Percentiles rank a stretch among this genome's conserved stretches.
Evolutionary conservation across 345 rosid species (phyloP).

Genomic region (Psidium guajava): DNA sequence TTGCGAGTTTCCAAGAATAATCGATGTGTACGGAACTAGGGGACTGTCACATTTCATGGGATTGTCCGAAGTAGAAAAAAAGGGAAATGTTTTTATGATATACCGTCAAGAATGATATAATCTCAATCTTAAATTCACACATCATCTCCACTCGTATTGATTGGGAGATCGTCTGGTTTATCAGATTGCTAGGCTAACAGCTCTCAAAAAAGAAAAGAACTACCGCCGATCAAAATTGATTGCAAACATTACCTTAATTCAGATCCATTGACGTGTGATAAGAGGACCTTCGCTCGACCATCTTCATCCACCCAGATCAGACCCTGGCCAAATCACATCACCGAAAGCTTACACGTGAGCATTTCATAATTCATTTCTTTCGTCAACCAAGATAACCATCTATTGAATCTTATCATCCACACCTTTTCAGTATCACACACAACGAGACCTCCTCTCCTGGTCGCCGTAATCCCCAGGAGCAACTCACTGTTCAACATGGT

Average conservation of each 20-base stretch:
- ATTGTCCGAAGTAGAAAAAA: too few relatives aligned
- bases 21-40: not conserved
- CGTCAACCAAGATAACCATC: not conserved
- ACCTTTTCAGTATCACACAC: constrained; percentile 32
- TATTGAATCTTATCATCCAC: not conserved
- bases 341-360: not conserved
- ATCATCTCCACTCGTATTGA: too few relatives aligned
- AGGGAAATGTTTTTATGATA: too few relatives aligned
- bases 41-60: too few relatives aligned
- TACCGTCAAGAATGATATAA: too few relatives aligned
- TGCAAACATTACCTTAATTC: constrained; percentile 18
- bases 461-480: constrained; percentile 32
- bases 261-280: constrained; percentile 31
- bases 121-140: too few relatives aligned
- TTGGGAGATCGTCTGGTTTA: too few relatives aligned
- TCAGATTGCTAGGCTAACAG: too few relatives aligned
- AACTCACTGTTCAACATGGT: constrained; percentile 10
- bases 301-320: constrained; percentile 35
- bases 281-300: constrained; percentile 15
- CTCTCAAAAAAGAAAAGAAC: not conserved
- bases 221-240: not conserved
- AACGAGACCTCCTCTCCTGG: constrained; percentile 21
- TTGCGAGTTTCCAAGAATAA: not conserved
- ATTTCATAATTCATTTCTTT: not conserved
- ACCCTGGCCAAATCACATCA: constrained; percentile 15